Evolutionary conservation across 1,139 yeast genomes (phyloP).

Genomic region (Scheffersomyces segobiensis): DNA sequence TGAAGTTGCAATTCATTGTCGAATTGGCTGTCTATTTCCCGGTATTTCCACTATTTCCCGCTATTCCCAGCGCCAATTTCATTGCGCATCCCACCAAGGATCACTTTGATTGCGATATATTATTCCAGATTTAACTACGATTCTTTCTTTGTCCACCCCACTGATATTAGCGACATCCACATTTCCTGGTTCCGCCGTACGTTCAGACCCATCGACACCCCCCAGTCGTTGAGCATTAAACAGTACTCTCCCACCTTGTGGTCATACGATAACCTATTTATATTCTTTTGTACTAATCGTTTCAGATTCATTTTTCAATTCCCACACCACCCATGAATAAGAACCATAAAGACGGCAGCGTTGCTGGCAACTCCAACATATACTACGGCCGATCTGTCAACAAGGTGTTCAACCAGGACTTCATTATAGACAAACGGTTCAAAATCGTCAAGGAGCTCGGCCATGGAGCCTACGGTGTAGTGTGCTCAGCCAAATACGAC

Average conservation of each 20-base stretch:
- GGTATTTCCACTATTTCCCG: background rate
- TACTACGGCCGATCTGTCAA: slow-evolving; percentile 39
- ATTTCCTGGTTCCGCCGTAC: background rate
- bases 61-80: background rate
- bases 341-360: background rate
- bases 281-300: background rate
- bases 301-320: background rate
- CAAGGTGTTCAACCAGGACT: slow-evolving; percentile 84
- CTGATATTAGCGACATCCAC: background rate
- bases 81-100: background rate
- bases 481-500: slow-evolving; percentile 89
- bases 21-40: background rate
- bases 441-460: slow-evolving; percentile 89
- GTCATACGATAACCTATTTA: background rate
- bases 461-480: slow-evolving; percentile 96
- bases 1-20: background rate
- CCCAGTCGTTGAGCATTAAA: background rate
- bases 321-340: background rate
- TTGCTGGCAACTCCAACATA: background rate
- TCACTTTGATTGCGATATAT: background rate
- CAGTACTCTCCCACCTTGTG: background rate
- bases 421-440: slow-evolving; percentile 81
- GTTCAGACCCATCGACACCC: background rate
- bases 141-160: background rate
- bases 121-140: background rate